Conservation (phyloP, 2,329 filamentous ascomycete genomes). For the Stylonectria norvegica region DNA sequence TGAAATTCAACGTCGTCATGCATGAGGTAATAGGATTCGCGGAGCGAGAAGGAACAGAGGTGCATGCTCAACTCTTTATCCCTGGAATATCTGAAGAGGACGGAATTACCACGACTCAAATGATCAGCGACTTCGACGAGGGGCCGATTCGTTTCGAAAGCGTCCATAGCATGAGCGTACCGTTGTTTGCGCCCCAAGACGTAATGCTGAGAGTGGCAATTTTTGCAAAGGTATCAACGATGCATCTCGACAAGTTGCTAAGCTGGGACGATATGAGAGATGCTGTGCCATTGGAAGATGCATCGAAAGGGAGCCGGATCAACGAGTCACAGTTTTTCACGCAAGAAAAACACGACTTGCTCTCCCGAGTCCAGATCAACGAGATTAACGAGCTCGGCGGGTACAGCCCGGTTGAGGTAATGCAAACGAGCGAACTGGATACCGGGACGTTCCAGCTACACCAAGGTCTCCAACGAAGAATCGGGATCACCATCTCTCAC, state of each 20-base stretch:
- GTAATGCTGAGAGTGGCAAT: slow-evolving; percentile 81
- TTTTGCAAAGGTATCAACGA: slow-evolving; percentile 84
- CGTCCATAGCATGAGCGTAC: slow-evolving; percentile 95
- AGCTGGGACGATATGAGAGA: slow-evolving; percentile 99
- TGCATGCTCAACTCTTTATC: slow-evolving; percentile 95
- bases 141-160: slow-evolving; percentile 91
- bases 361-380: slow-evolving; percentile 81
- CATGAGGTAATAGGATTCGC: slow-evolving; percentile 92
- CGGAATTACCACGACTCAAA: slow-evolving; percentile 90
- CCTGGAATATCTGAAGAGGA: slow-evolving; percentile 86
- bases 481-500: slow-evolving; percentile 85
- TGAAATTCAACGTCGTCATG: slow-evolving; percentile 99
- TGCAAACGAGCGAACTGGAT: slow-evolving; percentile 80
- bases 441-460: slow-evolving; percentile 91
- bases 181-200: slow-evolving; percentile 66
- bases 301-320: slow-evolving; percentile 63
- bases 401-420: slow-evolving; percentile 88
- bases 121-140: slow-evolving; percentile 92
- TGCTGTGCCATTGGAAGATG: slow-evolving; percentile 56
- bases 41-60: slow-evolving; percentile 90
- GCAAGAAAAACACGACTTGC: slow-evolving; percentile 90
- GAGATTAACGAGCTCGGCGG: slow-evolving; percentile 89
- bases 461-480: slow-evolving; percentile 85
- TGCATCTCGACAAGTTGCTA: slow-evolving; percentile 94
- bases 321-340: slow-evolving; percentile 90